Evolutionary conservation across 2,329 filamentous ascomycete species (phyloP).

Genomic region (Cladobotryum mycophilum): DNA sequence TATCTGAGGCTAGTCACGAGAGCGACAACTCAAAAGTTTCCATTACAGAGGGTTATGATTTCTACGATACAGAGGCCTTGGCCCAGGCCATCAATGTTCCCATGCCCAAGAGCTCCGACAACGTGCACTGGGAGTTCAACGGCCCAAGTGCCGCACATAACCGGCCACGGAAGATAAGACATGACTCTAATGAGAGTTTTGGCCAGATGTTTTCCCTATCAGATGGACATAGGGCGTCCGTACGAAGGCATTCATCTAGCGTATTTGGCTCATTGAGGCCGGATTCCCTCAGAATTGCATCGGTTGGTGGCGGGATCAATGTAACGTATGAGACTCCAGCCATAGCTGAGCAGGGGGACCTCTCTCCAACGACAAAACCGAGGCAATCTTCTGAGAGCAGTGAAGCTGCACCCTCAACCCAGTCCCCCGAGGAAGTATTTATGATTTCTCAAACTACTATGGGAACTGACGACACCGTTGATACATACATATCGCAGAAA

Average conservation of each 20-base stretch:
- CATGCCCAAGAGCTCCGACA: constrained; percentile 32
- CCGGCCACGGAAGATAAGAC: constrained; percentile 29
- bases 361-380: constrained; percentile 2
- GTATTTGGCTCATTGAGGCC: constrained; percentile 21
- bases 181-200: constrained; percentile 55
- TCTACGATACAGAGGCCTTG: constrained; percentile 55
- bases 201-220: constrained; percentile 54
- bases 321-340: constrained; percentile 42
- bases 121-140: constrained; percentile 25
- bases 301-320: constrained; percentile 23
- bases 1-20: constrained; percentile 46
- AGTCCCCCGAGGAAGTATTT: constrained; percentile 35
- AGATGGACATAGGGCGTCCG: constrained; percentile 31
- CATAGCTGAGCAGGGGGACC: constrained; percentile 37
- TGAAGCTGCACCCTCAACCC: constrained; percentile 12
- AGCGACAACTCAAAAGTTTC: constrained; percentile 43
- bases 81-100: constrained; percentile 49
- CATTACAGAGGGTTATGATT: constrained; percentile 58
- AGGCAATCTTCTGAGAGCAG: constrained; percentile 4
- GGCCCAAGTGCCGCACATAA: constrained; percentile 19
- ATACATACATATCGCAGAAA: constrained; percentile 22
- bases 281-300: constrained; percentile 20
- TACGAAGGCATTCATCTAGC: constrained; percentile 11
- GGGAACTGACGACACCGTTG: constrained; percentile 25
- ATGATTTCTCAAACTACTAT: constrained; percentile 43